These are phyloP conservation scores for Claviceps quebecensis DNA, from an alignment of 2,329 filamentous ascomycete genomes.

Conservation along the genomic window DNA sequence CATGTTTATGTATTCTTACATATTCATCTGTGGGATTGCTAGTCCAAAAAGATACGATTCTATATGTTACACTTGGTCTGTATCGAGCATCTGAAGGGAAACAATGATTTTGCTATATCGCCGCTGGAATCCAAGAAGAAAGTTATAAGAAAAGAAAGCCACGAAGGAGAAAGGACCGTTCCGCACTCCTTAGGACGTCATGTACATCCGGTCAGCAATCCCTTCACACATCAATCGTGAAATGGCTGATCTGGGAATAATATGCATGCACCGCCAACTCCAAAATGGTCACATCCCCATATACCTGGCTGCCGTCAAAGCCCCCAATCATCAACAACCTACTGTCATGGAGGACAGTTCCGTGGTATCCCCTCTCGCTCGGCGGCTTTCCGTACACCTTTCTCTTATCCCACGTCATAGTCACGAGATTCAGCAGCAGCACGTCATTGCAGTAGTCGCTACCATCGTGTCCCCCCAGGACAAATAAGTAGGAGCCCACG, in stretches of 20 bases:
- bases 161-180: not conserved
- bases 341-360: constrained; percentile 50
- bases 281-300: constrained; percentile 52
- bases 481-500: constrained; percentile 56
- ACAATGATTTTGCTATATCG: too few species aligned
- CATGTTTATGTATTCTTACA: too few species aligned
- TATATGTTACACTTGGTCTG: too few species aligned
- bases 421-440: constrained; percentile 53
- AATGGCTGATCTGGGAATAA: constrained; percentile 61
- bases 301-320: constrained; percentile 54
- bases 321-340: constrained; percentile 51
- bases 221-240: constrained; percentile 48
- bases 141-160: not conserved
- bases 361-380: constrained; percentile 52
- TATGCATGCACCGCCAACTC: constrained; percentile 58
- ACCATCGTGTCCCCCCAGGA: constrained; percentile 57
- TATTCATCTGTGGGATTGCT: too few species aligned
- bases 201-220: not conserved
- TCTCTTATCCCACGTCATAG: constrained; percentile 59
- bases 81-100: too few species aligned
- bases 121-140: not conserved
- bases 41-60: too few species aligned
- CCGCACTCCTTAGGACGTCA: not conserved
- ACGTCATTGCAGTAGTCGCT: constrained; percentile 57
- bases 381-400: constrained; percentile 50